A percentile compares a stretch with the other conserved stretches of the same genome.
These are phyloP conservation scores for Orbilia brochopaga DNA, from an alignment of 2,329 filamentous ascomycete genomes.

Conservation along the genomic window DNA sequence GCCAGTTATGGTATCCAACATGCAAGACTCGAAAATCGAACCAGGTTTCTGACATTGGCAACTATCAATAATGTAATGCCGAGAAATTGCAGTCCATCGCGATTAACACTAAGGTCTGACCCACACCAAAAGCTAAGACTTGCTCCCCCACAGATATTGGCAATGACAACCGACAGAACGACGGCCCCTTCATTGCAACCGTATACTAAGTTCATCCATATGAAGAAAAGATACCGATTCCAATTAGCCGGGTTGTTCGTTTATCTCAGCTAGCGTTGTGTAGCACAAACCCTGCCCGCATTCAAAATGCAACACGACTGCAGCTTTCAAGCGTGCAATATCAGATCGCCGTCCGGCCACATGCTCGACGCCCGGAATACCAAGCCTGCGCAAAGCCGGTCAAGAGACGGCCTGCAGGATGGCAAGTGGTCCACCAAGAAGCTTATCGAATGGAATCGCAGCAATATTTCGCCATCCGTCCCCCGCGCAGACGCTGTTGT, in stretches of 20 bases:
- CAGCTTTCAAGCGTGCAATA: neutral
- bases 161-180: conserved; percentile 30
- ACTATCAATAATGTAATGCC: too few relatives aligned
- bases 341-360: conserved; percentile 3
- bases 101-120: neutral
- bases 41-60: too few relatives aligned
- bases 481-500: conserved; percentile 1
- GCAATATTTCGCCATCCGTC: conserved; percentile 40
- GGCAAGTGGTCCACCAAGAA: conserved; percentile 22
- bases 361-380: conserved; percentile 2
- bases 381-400: conserved; percentile 22
- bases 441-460: conserved; percentile 49
- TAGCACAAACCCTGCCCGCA: conserved; percentile 13
- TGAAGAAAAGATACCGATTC: neutral
- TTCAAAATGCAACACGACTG: conserved; percentile 34
- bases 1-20: too few relatives aligned
- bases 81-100: too few relatives aligned
- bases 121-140: neutral
- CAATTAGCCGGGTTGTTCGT: conserved; percentile 27
- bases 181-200: neutral
- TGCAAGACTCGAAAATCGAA: too few relatives aligned
- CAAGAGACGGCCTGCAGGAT: conserved; percentile 27
- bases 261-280: conserved; percentile 35
- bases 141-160: conserved; percentile 29
- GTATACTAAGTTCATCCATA: neutral